A percentile compares a stretch with the other conserved stretches of the same genome.
These are phyloP conservation scores for Solanum medicagineum DNA, from an alignment of 257 asterid genomes.

Conservation along the genomic window DNA sequence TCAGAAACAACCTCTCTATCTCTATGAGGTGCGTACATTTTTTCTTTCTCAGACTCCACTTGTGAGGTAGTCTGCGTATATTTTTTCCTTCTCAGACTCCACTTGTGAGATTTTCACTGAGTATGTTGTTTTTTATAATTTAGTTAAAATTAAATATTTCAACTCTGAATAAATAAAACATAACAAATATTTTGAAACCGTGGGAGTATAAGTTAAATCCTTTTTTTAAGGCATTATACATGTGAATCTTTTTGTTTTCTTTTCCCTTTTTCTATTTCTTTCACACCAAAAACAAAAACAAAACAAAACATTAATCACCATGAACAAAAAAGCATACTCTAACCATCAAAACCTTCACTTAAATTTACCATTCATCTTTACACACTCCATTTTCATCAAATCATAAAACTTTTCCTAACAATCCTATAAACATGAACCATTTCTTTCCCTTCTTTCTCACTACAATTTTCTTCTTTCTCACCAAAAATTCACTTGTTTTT, in stretches of 20 bases:
- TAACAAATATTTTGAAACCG: not conserved
- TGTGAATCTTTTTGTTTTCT: not conserved
- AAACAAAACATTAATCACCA: slow-evolving; percentile 58
- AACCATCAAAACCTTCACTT: slow-evolving; percentile 52
- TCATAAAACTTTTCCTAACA: not conserved
- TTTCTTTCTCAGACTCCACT: no score
- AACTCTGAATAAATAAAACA: not conserved
- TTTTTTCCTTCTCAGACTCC: no score
- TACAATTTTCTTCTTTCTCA: slow-evolving; percentile 7
- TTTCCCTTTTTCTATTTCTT: slow-evolving; percentile 12
- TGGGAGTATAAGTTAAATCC: not conserved
- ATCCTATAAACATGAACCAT: slow-evolving; percentile 1
- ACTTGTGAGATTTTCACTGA: no score
- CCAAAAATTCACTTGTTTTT: not conserved
- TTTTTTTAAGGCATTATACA: not conserved
- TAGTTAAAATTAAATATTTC: not conserved
- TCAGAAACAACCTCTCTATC: no score
- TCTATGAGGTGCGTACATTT: no score
- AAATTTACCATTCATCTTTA: slow-evolving; percentile 32
- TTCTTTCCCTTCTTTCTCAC: not conserved
- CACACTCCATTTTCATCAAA: no score
- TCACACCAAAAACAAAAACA: slow-evolving; percentile 26
- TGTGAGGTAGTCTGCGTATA: no score
- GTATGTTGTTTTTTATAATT: no score
- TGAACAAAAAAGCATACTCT: slow-evolving; percentile 40